A percentile compares a stretch with the other conserved stretches of the same genome.
These are phyloP conservation scores for Papiliotrema nemorosa DNA, from an alignment of 1,284 basidiomycete species.

Conservation along the genomic window DNA sequence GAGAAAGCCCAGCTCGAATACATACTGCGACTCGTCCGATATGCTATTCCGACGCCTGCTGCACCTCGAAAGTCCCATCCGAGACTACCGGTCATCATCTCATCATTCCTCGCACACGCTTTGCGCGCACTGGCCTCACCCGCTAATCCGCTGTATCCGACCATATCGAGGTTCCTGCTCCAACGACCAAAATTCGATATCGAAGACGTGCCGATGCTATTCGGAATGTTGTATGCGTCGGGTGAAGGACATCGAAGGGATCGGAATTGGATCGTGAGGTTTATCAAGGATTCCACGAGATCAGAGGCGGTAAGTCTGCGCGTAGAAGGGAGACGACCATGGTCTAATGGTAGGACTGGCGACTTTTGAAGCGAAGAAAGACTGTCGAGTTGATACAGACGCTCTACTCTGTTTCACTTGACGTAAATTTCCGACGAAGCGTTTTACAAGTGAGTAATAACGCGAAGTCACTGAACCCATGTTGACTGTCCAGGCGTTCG, in stretches of 20 bases:
- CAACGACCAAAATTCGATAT: slow-evolving; percentile 73
- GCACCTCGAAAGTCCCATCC: slow-evolving; percentile 21
- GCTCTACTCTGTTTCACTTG: slow-evolving; percentile 64
- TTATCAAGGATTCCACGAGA: slow-evolving; percentile 74
- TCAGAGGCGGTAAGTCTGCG: slow-evolving; percentile 49
- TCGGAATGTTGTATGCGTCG: slow-evolving; percentile 71
- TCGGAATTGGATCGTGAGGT: slow-evolving; percentile 79
- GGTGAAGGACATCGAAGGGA: slow-evolving; percentile 77
- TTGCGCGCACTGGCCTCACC: slow-evolving; percentile 75
- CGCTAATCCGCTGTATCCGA: slow-evolving; percentile 72
- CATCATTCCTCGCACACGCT: slow-evolving; percentile 74
- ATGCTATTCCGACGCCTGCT: slow-evolving; percentile 52
- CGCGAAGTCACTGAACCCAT: background rate
- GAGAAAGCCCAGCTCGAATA: slow-evolving; percentile 75
- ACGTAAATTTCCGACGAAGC: slow-evolving; percentile 56
- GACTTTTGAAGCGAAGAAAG: slow-evolving; percentile 70
- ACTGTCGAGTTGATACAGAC: slow-evolving; percentile 84
- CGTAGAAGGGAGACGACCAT: background rate
- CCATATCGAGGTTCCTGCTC: slow-evolving; percentile 74
- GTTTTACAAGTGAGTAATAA: slow-evolving; percentile 61
- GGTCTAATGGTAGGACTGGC: slow-evolving; percentile 63
- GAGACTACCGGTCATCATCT: slow-evolving; percentile 63
- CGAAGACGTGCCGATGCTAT: slow-evolving; percentile 77
- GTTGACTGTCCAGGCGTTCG: slow-evolving; percentile 57
- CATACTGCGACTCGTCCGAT: slow-evolving; percentile 68